These are phyloP conservation scores for Arabidopsis arenosa DNA, from an alignment of 345 rosid genomes.

Conservation along the genomic window DNA sequence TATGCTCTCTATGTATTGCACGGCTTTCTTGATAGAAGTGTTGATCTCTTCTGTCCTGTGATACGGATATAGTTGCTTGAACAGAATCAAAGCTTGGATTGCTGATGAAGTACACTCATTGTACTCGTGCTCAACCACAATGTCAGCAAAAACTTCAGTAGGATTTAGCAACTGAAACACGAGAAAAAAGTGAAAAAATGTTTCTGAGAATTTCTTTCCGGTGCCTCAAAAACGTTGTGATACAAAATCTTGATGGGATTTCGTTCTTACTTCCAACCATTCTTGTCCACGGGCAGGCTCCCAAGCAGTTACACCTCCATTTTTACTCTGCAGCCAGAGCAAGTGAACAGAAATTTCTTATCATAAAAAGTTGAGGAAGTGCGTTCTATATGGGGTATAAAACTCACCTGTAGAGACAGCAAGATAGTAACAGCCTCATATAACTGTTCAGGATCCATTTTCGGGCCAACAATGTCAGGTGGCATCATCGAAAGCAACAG, in stretches of 20 bases:
- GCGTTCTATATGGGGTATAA: neutral
- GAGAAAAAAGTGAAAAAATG: neutral
- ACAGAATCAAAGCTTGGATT: slow-evolving; percentile 49
- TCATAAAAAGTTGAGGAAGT: neutral
- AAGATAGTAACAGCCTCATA: slow-evolving; percentile 65
- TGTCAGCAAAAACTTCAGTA: slow-evolving; percentile 53
- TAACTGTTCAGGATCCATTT: slow-evolving; percentile 56
- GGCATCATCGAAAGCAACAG: slow-evolving; percentile 73
- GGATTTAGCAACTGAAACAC: slow-evolving; percentile 55
- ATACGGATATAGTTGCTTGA: slow-evolving; percentile 50
- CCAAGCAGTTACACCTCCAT: slow-evolving; percentile 51
- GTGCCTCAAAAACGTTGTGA: neutral
- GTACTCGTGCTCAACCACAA: slow-evolving; percentile 59
- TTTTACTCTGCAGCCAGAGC: slow-evolving; percentile 39
- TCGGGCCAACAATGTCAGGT: slow-evolving; percentile 64
- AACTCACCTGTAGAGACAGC: slow-evolving; percentile 63
- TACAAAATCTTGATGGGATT: neutral
- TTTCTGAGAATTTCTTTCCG: slow-evolving; percentile 3
- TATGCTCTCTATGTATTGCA: slow-evolving; percentile 44
- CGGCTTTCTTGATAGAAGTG: slow-evolving; percentile 41
- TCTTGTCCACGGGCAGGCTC: slow-evolving; percentile 47
- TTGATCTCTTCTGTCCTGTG: slow-evolving; percentile 51
- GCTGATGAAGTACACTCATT: slow-evolving; percentile 58
- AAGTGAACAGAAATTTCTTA: neutral
- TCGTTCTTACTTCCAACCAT: slow-evolving; percentile 46